Evolutionary conservation across 495 filamentous ascomycete species (phyloP).

Genomic region (Bryoglossum gracile): DNA sequence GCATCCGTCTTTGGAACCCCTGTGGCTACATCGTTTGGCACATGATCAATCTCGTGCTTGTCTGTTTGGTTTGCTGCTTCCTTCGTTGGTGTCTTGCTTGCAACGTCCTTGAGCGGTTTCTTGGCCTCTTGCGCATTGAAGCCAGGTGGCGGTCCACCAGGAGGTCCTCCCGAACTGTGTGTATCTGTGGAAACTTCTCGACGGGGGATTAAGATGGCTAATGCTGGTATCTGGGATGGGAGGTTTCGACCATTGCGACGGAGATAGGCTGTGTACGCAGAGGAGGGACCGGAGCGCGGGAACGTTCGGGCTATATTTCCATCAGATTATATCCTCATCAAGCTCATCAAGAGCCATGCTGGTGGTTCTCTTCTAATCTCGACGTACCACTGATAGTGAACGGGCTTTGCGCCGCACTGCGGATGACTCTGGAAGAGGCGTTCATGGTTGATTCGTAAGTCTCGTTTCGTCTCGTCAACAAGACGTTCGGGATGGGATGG

Average conservation of each 20-base stretch:
- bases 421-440: constrained; percentile 50
- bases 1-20: constrained; percentile 37
- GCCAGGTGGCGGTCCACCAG: constrained; percentile 74
- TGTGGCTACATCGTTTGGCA: constrained; percentile 23
- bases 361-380: too few relatives aligned
- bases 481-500: neutral
- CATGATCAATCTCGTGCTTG: constrained; percentile 15
- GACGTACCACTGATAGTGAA: constrained; percentile 38
- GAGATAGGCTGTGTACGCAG: constrained; percentile 43
- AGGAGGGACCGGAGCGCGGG: constrained; percentile 30
- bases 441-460: constrained; percentile 42
- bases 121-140: constrained; percentile 90
- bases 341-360: neutral
- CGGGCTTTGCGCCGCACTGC: constrained; percentile 49
- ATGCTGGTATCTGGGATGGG: constrained; percentile 53
- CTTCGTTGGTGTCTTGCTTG: constrained; percentile 30
- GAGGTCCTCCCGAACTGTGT: constrained; percentile 47
- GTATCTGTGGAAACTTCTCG: constrained; percentile 67
- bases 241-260: constrained; percentile 50
- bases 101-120: constrained; percentile 58
- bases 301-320: constrained; percentile 30
- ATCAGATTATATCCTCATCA: constrained; percentile 1
- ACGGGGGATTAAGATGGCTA: constrained; percentile 58
- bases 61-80: constrained; percentile 26
- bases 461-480: constrained; percentile 11